A percentile compares a stretch with the other conserved stretches of the same genome.
phyloP scores from a whole-genome alignment of 108 stramenopile genomes.

The Cylindrotheca fusiformis region DNA sequence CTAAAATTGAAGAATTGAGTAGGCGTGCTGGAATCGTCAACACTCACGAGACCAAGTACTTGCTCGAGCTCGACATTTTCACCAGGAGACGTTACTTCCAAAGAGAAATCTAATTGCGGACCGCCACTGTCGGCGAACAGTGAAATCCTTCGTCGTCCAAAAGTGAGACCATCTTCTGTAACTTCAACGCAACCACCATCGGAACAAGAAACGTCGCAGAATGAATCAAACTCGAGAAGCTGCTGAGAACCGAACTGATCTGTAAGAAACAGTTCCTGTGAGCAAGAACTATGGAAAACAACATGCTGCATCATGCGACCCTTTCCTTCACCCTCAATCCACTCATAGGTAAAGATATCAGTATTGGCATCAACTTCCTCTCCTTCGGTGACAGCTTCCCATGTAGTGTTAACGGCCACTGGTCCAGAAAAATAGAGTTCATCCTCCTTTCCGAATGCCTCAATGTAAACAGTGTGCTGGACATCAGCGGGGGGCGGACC shows the following conservation, averaged over 20 bases:
- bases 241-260: slow-evolving; percentile 29
- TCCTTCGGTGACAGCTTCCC: neutral
- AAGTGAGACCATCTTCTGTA: neutral
- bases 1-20: neutral
- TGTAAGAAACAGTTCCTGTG: slow-evolving; percentile 24
- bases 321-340: neutral
- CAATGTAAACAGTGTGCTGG: slow-evolving; percentile 1
- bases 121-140: neutral
- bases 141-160: neutral
- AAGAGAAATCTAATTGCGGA: neutral
- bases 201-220: neutral
- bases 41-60: neutral
- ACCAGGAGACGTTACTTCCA: neutral
- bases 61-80: neutral
- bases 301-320: slow-evolving; percentile 7
- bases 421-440: slow-evolving; percentile 8
- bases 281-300: slow-evolving; percentile 27
- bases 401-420: slow-evolving; percentile 8
- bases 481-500: neutral
- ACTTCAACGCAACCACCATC: neutral
- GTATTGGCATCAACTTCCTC: slow-evolving; percentile 11
- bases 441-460: neutral
- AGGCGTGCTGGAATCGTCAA: neutral
- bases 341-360: neutral
- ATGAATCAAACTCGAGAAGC: slow-evolving; percentile 13